phyloP scores from a whole-genome alignment of 257 asterid genomes.

The Orobanche coerulescens region DNA sequence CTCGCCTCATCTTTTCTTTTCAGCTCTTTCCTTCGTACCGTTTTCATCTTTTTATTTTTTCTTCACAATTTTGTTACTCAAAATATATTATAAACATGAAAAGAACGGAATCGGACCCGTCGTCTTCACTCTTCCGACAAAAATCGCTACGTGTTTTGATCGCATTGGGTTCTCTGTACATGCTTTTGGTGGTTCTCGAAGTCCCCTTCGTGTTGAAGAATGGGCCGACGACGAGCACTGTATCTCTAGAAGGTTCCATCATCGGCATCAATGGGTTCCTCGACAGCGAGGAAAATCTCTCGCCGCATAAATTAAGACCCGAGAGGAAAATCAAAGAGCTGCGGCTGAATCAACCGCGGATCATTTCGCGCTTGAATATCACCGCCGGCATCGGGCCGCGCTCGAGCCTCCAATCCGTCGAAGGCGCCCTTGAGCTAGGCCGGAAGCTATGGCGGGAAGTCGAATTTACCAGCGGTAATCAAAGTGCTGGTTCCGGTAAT shows the following conservation, averaged over 20 bases:
- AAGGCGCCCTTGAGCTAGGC: slow-evolving; percentile 61
- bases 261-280: slow-evolving; percentile 7
- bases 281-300: slow-evolving; percentile 41
- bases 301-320: slow-evolving; percentile 26
- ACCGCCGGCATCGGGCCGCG: slow-evolving; percentile 27
- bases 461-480: slow-evolving; percentile 15
- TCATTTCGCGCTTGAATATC: slow-evolving; percentile 42
- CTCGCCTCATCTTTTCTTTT: no score
- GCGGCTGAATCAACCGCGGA: background rate
- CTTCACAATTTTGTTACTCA: background rate
- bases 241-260: background rate
- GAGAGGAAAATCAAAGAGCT: slow-evolving; percentile 30
- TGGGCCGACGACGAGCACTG: slow-evolving; percentile 26
- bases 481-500: background rate
- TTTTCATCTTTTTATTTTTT: background rate
- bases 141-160: slow-evolving; percentile 40
- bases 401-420: slow-evolving; percentile 43
- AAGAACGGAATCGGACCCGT: slow-evolving; percentile 38
- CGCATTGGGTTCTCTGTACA: slow-evolving; percentile 36
- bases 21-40: no score
- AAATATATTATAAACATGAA: slow-evolving; percentile 38
- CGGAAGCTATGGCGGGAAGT: slow-evolving; percentile 58
- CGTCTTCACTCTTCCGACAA: slow-evolving; percentile 43
- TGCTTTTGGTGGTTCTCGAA: slow-evolving; percentile 46
- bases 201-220: slow-evolving; percentile 54